phyloP scores from a whole-genome alignment of 495 filamentous ascomycete species.

The Choiromyces venosus region DNA sequence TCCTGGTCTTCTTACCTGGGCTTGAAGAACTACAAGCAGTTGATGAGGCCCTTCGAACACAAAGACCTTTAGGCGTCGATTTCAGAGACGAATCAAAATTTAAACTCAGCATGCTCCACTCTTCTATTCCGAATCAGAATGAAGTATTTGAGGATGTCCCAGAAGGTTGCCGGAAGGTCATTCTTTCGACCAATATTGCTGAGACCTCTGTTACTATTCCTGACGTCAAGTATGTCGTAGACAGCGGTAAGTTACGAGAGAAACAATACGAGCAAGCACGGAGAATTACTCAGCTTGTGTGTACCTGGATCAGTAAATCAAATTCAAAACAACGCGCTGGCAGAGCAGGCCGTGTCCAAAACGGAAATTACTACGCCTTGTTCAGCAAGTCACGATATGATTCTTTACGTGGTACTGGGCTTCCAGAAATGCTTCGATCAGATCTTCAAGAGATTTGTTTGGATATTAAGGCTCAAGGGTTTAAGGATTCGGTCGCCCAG shows the following conservation, averaged over 20 bases:
- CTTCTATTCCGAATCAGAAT: constrained; percentile 48
- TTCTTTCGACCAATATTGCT: constrained; percentile 57
- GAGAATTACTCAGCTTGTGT: constrained; percentile 48
- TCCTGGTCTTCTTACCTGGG: constrained; percentile 57
- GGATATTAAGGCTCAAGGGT: constrained; percentile 49
- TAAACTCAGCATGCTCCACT: constrained; percentile 52
- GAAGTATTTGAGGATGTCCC: constrained; percentile 49
- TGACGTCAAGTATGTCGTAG: constrained; percentile 56
- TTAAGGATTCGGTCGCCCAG: constrained; percentile 46
- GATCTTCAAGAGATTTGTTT: constrained; percentile 53
- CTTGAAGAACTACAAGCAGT: constrained; percentile 49
- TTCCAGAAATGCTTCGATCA: constrained; percentile 50
- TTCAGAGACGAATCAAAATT: constrained; percentile 48
- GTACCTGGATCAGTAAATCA: constrained; percentile 53
- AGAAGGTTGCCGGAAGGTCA: constrained; percentile 52
- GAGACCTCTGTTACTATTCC: constrained; percentile 59
- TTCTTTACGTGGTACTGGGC: constrained; percentile 47
- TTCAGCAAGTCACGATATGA: constrained; percentile 51
- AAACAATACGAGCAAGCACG: constrained; percentile 49
- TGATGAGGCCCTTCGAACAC: constrained; percentile 39
- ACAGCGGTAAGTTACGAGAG: constrained; percentile 53
- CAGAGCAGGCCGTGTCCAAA: constrained; percentile 55
- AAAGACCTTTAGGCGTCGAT: constrained; percentile 44
- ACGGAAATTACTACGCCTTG: constrained; percentile 56
- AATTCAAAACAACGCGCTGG: constrained; percentile 56